These are phyloP conservation scores for Mariannaea elegans DNA, from an alignment of 2,329 filamentous ascomycete genomes.

Conservation along the genomic window DNA sequence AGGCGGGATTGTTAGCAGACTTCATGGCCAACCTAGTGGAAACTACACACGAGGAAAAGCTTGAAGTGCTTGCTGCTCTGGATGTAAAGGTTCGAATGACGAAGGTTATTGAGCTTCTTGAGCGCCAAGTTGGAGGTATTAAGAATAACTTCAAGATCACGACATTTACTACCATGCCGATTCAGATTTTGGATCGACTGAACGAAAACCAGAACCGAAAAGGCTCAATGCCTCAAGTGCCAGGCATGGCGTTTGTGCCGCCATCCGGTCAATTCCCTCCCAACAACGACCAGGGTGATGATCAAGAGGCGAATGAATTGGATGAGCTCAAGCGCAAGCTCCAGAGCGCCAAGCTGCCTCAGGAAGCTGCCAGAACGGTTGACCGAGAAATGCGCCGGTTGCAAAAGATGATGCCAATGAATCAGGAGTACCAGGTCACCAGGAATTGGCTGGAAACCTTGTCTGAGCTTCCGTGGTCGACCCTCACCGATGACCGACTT, in stretches of 20 bases:
- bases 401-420: slow-evolving; percentile 94
- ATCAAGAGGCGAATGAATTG: slow-evolving; percentile 87
- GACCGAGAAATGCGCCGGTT: slow-evolving; percentile 87
- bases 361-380: slow-evolving; percentile 89
- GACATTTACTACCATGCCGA: slow-evolving; percentile 72
- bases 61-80: slow-evolving; percentile 83
- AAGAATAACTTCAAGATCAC: slow-evolving; percentile 90
- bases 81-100: slow-evolving; percentile 81
- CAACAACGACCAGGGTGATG: slow-evolving; percentile 65
- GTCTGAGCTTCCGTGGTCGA: slow-evolving; percentile 92
- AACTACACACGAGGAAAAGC: slow-evolving; percentile 87
- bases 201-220: slow-evolving; percentile 51
- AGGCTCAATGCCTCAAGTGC: slow-evolving; percentile 50
- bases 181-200: slow-evolving; percentile 68
- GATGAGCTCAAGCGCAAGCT: slow-evolving; percentile 92
- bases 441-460: slow-evolving; percentile 94
- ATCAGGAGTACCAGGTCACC: slow-evolving; percentile 95
- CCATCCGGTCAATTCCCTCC: slow-evolving; percentile 50
- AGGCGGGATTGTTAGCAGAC: slow-evolving; percentile 88
- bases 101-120: slow-evolving; percentile 83
- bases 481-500: slow-evolving; percentile 84
- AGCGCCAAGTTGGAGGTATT: slow-evolving; percentile 82
- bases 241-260: slow-evolving; percentile 48
- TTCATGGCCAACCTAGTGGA: slow-evolving; percentile 97
- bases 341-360: slow-evolving; percentile 79